These are phyloP conservation scores for Sicyos edulis DNA, from an alignment of 306 rosid genomes.

Conservation along the genomic window DNA sequence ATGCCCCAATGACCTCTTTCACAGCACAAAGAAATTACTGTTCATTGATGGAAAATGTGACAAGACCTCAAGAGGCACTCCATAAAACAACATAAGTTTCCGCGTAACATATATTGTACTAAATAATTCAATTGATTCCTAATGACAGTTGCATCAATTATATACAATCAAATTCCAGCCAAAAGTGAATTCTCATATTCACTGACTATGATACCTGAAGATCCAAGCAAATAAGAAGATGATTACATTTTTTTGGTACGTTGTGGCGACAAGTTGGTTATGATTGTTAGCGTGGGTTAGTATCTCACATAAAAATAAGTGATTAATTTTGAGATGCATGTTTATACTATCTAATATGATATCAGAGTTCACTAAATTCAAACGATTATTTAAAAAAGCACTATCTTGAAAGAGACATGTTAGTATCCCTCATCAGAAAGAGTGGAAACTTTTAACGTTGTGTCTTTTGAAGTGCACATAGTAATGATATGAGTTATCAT, in stretches of 20 bases:
- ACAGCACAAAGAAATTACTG: slow-evolving; percentile 14
- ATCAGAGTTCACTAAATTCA: too few relatives aligned
- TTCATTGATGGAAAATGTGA: slow-evolving; percentile 17
- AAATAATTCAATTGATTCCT: background rate
- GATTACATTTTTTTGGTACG: background rate
- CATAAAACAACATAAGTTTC: background rate
- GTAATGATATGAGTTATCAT: too few relatives aligned
- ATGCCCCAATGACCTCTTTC: slow-evolving; percentile 27
- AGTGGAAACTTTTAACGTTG: too few relatives aligned
- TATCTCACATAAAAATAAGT: too few relatives aligned
- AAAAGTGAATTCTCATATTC: background rate
- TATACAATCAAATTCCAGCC: background rate
- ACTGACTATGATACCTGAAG: background rate
- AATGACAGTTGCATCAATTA: background rate
- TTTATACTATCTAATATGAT: too few relatives aligned
- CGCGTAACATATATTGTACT: background rate
- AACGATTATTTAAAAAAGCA: too few relatives aligned
- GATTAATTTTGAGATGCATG: too few relatives aligned
- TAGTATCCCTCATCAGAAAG: too few relatives aligned
- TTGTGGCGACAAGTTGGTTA: too few relatives aligned
- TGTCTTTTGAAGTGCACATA: too few relatives aligned
- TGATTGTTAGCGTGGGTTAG: too few relatives aligned
- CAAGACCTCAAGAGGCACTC: background rate
- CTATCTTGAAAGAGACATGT: too few relatives aligned
- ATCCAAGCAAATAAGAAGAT: background rate